Base-by-base conservation (phyloP, 169 alveolate species). In the Plasmodium ovale region DNA sequence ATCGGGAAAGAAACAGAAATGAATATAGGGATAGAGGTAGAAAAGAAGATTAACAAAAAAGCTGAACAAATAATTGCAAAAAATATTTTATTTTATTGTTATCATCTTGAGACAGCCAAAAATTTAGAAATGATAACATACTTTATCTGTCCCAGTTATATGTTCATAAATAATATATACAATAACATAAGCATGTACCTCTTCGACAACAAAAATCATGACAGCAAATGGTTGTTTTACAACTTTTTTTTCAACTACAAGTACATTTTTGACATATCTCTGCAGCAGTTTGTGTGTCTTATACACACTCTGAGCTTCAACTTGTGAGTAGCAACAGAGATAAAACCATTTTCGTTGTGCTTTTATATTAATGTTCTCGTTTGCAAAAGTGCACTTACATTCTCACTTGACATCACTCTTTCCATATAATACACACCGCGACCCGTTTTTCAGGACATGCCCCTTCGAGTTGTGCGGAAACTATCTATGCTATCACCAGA, bases 41-140 rank as follows among this genome's bases (percentile, higher is more conserved):
- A 77, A 51, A 60, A 29, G 12, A 77, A 77, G 56, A 27, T 77
- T 16, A 77, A 77, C 62, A 69, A 77, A 77, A 77, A 77, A 53
- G 74, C 56, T 3, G 88, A 77, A 51, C 6, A 77, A 3, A 49
- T 77, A n/a, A 77, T 77, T 44, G 74, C 64, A 49, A 49, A 77
- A 67, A 77, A 77, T 77, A 77, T 77, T 6, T 29, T 77, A 29
- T 77, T 42, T 68, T 77, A 77, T 62, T 77, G 68, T 19, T 77
- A 77, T 29, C 33, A 77, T 12, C 27, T 77, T 39, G 58, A 60
- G 12, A 25, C 58, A 39, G 44, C 77, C 2, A 77, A 77, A n/a
- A 77, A 77, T 23, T 47, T 77, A 62, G 88, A 77, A 77, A 77
- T 77, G 88, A 77, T 77, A 60, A 77, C 23, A 60, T 77, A 77